Percentiles rank a stretch among this genome's conserved stretches.
phyloP scores from a whole-genome alignment of 805 yeast species.

The Sugiyamaella chiloensis region DNA sequence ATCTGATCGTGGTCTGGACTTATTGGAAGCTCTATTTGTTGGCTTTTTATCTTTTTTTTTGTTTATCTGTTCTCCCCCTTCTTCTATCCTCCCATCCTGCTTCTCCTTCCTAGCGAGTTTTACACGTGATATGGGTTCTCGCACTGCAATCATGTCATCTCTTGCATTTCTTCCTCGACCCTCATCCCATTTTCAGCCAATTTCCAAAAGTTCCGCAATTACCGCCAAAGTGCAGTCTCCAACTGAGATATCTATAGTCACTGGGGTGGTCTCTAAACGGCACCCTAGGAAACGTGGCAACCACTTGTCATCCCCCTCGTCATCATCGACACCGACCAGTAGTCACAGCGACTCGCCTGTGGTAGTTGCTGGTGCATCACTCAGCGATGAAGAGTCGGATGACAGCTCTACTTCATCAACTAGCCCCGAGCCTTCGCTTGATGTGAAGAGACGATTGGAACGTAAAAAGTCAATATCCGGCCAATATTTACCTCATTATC shows the following conservation, averaged over 20 bases:
- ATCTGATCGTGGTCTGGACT: too few relatives aligned
- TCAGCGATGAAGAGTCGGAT: background rate
- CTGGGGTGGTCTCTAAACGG: background rate
- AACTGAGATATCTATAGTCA: background rate
- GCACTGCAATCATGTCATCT: conserved; percentile 2
- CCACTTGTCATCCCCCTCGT: too few relatives aligned
- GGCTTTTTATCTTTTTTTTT: too few relatives aligned
- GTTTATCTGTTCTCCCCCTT: too few relatives aligned
- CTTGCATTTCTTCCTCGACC: conserved; percentile 5
- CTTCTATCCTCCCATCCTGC: too few relatives aligned
- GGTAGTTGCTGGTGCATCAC: too few relatives aligned
- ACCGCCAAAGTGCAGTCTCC: background rate
- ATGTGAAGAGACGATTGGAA: background rate
- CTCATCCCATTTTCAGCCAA: background rate
- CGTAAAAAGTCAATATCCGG: conserved; percentile 5
- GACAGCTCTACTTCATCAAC: background rate
- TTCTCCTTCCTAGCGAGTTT: too few relatives aligned
- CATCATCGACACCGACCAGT: too few relatives aligned
- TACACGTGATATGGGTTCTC: background rate
- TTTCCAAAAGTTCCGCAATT: background rate
- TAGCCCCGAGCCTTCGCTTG: background rate
- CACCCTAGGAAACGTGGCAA: background rate
- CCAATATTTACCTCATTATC: conserved; percentile 15
- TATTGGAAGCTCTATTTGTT: too few relatives aligned
- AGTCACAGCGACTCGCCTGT: too few relatives aligned